Base-by-base conservation (phyloP, 768 basidiomycete species). In the Tremella fuciformis region DNA sequence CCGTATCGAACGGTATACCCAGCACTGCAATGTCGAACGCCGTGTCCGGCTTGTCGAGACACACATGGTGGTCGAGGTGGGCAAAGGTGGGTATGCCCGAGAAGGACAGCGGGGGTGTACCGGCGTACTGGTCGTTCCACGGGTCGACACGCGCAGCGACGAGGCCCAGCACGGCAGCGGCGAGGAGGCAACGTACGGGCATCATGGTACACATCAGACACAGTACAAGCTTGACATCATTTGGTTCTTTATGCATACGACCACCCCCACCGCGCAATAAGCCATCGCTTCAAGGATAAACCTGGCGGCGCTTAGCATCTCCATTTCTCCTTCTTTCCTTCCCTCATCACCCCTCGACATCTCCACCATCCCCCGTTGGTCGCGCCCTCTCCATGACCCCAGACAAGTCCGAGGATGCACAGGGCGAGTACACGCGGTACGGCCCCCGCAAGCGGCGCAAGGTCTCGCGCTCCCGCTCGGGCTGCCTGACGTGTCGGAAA, bases 61-160 rank as follows among this genome's bases (percentile, higher is more conserved):
- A 91, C 38, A 83, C 82, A 8, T 79, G 65, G 71, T 89, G 90
- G 1, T 88, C 85, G 13, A 89, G 78, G 68, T 90, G 90, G 18
- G 89, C 87, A 79, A 93, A 94, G 0, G 88, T 81, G 15, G 88
- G 80, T 26, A 89, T 86, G 0, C 91, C 91, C 6, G 87, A 84
- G 79, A 89, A 93, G 3, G 81, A 76, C 41, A 86, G 84, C 76
- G 92, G 89, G 18, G 81, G 80, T 0, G 60, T 59, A 25, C 59
- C 48, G 42, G 57, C 60, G 46, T 59, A 67, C 24, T 62, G 25
- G 25, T 53, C 53, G 22, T 47, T 57, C 66, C 66, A 67, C 16
- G 66, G 66, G 44, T 67, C 66, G 41, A 56, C 34, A 34, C 29
- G 29, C 4, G 29, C 42, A 46, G 42, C 18, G 22, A 22, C 22